phyloP scores from a whole-genome alignment of 352 stramenopile species.

The Pythium diclinum region DNA sequence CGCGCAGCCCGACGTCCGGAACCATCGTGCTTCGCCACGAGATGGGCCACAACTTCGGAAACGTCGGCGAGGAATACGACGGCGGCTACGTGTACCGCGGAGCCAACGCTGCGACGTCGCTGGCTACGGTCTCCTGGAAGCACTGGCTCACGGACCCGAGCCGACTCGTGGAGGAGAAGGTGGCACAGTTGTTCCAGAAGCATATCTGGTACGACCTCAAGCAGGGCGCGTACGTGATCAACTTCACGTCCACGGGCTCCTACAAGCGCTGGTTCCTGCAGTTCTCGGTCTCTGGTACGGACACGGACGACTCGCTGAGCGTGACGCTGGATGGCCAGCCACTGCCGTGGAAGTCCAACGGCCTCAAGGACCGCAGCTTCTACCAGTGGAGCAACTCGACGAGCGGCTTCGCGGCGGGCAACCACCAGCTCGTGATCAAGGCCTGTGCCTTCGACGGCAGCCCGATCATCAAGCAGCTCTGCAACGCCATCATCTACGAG shows the following conservation, averaged over 20 bases:
- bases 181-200: conserved; percentile 28
- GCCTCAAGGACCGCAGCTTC: conserved; percentile 31
- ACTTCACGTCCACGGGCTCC: conserved; percentile 31
- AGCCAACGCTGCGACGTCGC: conserved; percentile 27
- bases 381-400: conserved; percentile 30
- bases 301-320: conserved; percentile 30
- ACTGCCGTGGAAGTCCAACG: conserved; percentile 29
- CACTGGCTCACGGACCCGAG: conserved; percentile 36
- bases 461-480: conserved; percentile 35
- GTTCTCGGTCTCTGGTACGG: conserved; percentile 28
- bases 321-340: conserved; percentile 29
- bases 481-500: conserved; percentile 34
- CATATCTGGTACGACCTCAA: conserved; percentile 42
- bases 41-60: conserved; percentile 41
- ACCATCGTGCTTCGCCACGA: conserved; percentile 38
- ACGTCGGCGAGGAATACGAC: conserved; percentile 47
- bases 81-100: conserved; percentile 35
- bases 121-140: conserved; percentile 22
- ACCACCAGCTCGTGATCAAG: conserved; percentile 30
- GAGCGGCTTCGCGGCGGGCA: conserved; percentile 24
- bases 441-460: conserved; percentile 23
- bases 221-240: conserved; percentile 31
- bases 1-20: conserved; percentile 25
- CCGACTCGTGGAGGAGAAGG: conserved; percentile 25
- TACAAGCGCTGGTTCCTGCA: conserved; percentile 34